Conservation (phyloP, 78 protist genomes). For the Speleostelium caveatum region DNA sequence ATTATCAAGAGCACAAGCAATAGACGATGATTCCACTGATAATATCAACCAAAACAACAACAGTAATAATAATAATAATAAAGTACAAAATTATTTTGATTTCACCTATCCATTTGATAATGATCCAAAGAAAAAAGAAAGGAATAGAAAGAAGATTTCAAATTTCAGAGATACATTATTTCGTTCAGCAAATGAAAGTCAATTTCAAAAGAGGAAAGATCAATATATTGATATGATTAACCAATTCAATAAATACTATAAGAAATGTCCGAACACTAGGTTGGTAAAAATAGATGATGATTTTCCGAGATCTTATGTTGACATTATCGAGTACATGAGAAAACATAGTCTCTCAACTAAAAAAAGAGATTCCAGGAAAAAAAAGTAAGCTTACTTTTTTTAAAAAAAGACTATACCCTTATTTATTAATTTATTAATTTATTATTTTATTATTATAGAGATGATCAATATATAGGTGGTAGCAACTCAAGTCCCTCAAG, state of each 20-base stretch:
- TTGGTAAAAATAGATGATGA: constrained; percentile 32
- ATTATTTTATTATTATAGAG: too few species aligned
- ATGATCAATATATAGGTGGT: too few species aligned
- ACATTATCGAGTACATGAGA: not conserved
- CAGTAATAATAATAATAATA: not conserved
- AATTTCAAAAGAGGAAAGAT: constrained; percentile 14
- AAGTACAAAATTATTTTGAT: not conserved
- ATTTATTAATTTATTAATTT: too few species aligned
- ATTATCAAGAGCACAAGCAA: not conserved
- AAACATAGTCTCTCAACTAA: constrained; percentile 9
- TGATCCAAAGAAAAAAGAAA: not conserved
- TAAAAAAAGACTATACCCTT: too few species aligned
- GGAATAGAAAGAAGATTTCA: constrained; percentile 36
- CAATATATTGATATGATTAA: not conserved
- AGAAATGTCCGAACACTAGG: not conserved
- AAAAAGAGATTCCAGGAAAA: not conserved
- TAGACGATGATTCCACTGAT: not conserved
- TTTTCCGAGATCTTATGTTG: constrained; percentile 4
- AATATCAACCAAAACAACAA: not conserved
- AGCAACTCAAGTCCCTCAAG: too few species aligned
- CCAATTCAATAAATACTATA: constrained; percentile 5
- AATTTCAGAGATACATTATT: constrained; percentile 36
- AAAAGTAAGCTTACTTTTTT: too few species aligned
- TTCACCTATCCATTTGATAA: not conserved
- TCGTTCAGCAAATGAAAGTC: not conserved